Percentiles rank a stretch among this genome's conserved stretches.
Evolutionary conservation across 2,329 filamentous ascomycete species (phyloP).

Genomic region (Xylariaceae sp.): DNA sequence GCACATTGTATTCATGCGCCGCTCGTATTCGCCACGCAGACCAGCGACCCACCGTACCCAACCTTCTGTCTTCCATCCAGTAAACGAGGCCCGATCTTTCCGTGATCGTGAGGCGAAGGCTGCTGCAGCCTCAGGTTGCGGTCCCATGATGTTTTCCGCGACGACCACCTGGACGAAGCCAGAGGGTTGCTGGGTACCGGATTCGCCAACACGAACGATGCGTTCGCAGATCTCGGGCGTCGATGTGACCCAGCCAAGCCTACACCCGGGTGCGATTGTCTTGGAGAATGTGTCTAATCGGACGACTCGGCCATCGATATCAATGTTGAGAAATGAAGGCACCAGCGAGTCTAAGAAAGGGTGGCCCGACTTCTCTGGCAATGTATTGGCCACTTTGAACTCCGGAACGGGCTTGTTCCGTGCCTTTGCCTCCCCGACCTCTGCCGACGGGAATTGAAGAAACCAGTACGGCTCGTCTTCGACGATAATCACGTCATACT

Average conservation of each 20-base stretch:
- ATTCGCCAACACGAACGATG: constrained; percentile 75
- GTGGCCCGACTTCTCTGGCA: constrained; percentile 64
- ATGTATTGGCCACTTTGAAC: constrained; percentile 41
- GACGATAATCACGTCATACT: constrained; percentile 88
- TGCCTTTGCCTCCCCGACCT: constrained; percentile 56
- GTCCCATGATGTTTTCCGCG: constrained; percentile 77
- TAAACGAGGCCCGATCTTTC: constrained; percentile 55
- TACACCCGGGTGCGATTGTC: constrained; percentile 86
- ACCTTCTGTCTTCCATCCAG: constrained; percentile 79
- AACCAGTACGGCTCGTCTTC: constrained; percentile 98
- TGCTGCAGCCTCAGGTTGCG: constrained; percentile 58
- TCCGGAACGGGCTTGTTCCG: constrained; percentile 46
- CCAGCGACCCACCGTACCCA: constrained; percentile 93
- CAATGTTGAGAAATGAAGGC: constrained; percentile 82
- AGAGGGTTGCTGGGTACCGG: constrained; percentile 80
- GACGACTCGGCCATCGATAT: constrained; percentile 85
- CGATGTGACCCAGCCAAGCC: constrained; percentile 88
- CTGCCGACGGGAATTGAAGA: constrained; percentile 82
- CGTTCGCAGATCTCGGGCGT: constrained; percentile 81
- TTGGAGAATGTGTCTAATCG: constrained; percentile 95
- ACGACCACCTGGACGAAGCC: constrained; percentile 90
- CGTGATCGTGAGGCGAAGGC: constrained; percentile 53
- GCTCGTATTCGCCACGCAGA: constrained; percentile 82
- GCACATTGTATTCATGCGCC: constrained; percentile 84
- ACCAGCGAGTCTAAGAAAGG: constrained; percentile 82